A percentile compares a stretch with the other conserved stretches of the same genome.
Conservation (phyloP, 2,329 filamentous ascomycete genomes). For the Fusarium temperatum region DNA sequence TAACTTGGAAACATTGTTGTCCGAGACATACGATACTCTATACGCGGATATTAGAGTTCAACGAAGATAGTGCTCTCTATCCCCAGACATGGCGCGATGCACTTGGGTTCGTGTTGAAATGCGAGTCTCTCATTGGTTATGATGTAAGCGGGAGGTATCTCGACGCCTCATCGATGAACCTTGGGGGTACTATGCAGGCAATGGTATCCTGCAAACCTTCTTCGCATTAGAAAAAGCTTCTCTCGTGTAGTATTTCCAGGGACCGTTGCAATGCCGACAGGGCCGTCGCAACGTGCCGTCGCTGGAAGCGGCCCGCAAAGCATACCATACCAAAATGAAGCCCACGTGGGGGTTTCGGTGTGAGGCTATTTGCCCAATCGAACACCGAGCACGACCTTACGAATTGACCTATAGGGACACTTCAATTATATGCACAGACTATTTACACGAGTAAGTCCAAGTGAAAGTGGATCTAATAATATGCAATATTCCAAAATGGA, state of each 20-base stretch:
- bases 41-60: not conserved
- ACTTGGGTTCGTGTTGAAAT: not conserved
- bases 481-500: not conserved
- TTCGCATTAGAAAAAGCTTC: too few relatives aligned
- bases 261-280: not conserved
- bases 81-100: not conserved
- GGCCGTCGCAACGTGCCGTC: too few relatives aligned
- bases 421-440: not conserved
- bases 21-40: not conserved
- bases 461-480: not conserved
- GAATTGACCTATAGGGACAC: rapidly evolving
- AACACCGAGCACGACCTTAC: not conserved
- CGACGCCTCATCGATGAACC: not conserved
- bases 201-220: not conserved
- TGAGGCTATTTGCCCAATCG: not conserved
- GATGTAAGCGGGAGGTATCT: rapidly evolving
- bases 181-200: not conserved
- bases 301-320: not conserved
- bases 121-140: not conserved
- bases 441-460: rapidly evolving
- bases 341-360: not conserved
- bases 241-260: not conserved
- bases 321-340: not conserved
- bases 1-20: rapidly evolving
- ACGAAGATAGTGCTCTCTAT: not conserved